Evolutionary conservation across 2,329 filamentous ascomycete species (phyloP), one percentile per base, ranked within the genome.

Genomic region (Penicillium sp.): DNA sequence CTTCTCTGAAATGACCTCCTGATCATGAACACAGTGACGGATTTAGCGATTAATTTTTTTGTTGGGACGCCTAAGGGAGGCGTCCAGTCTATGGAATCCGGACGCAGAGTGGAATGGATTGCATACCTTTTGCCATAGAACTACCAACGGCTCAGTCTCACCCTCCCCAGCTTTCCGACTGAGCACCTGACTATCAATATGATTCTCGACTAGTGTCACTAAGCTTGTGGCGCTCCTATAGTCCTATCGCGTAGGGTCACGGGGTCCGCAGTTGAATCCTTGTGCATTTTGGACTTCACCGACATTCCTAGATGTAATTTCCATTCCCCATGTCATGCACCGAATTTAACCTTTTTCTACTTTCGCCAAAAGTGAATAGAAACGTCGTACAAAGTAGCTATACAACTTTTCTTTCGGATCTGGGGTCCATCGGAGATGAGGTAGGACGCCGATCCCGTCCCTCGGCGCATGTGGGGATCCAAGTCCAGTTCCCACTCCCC

Each of bases 11-110:
- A 58, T 55, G 52, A 38, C 53, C 46, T 47, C 47, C 47, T 41
- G 47, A 51, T 55, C 43, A 64, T 56, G 57, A 61, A 56, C 56
- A 61, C 53, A 55, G 59, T 44, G 40, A 48, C 50, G 39, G 55
- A 47, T 55, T 62, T 58, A 62, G 58, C 60, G 61, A 58, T 55
- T 52, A 30, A 30, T 32, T 43, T 55, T 55, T 49, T 47, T 46
- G 16, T 46, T 39, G 34, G 19, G 19, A 40, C 26, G 29, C 19
- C 42, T 13, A 13, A 29, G 44, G 38, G 44, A 38, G 32, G 39
- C 30, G 23, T 19, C 19, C 36, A 10, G 18, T 36, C 16, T 7
- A 29, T 43, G 45, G 39, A 43, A 43, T 49, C 40, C 11, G 41
- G 45, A 14, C 42, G 27, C 36, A 18, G 18, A 50, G 26, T 46